Evolutionary conservation across 306 rosid genomes (phyloP).

Genomic region (Carpinus fangiana): DNA sequence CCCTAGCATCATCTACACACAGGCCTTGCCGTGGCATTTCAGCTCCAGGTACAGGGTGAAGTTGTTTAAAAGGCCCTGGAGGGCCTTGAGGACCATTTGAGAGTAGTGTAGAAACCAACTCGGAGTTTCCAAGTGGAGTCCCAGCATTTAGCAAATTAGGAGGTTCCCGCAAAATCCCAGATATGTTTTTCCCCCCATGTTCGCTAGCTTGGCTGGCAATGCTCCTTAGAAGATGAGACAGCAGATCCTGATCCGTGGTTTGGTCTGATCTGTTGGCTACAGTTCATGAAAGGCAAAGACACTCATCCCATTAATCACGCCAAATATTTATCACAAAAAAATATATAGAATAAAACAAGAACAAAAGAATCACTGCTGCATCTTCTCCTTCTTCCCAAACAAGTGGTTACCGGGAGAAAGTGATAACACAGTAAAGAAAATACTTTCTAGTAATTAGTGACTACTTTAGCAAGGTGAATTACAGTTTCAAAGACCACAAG

Average conservation of each 20-base stretch:
- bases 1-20: conserved; percentile 43
- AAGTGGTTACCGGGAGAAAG: not conserved
- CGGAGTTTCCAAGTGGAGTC: conserved; percentile 50
- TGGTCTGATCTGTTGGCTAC: conserved; percentile 72
- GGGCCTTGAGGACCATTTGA: conserved; percentile 62
- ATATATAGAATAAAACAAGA: conserved; percentile 13
- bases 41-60: conserved; percentile 33
- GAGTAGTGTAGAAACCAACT: conserved; percentile 46
- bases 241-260: conserved; percentile 71
- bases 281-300: conserved; percentile 35
- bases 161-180: conserved; percentile 56
- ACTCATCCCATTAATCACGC: conserved; percentile 23
- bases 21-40: conserved; percentile 44
- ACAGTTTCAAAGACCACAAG: not conserved
- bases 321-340: conserved; percentile 18
- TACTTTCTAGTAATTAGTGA: not conserved
- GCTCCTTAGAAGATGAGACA: conserved; percentile 71
- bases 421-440: not conserved
- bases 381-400: not conserved
- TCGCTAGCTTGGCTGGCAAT: conserved; percentile 59
- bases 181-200: conserved; percentile 45
- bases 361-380: conserved; percentile 7
- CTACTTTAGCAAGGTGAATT: not conserved
- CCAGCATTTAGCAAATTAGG: conserved; percentile 53
- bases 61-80: conserved; percentile 43